phyloP scores from a whole-genome alignment of 805 yeast genomes.

The Pichia nakasei region DNA sequence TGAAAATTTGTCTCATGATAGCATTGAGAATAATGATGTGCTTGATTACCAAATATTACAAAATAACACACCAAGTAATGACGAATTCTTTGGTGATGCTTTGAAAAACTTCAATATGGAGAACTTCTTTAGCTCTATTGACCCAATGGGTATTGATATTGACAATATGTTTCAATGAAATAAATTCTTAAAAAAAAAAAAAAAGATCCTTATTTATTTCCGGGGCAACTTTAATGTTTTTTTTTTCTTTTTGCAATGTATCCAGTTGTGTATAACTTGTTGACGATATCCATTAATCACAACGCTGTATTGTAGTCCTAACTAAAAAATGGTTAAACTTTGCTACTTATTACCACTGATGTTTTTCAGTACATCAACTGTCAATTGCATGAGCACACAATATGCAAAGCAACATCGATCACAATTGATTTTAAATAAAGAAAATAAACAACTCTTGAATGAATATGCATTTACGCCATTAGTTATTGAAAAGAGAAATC shows the following conservation, averaged over 20 bases:
- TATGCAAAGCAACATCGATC: neutral
- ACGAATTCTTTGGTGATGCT: neutral
- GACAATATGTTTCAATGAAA: neutral
- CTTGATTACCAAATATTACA: neutral
- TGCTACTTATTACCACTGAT: constrained; percentile 1
- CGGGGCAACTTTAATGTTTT: neutral
- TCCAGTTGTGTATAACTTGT: too few species aligned
- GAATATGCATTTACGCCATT: neutral
- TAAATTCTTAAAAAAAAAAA: too few species aligned
- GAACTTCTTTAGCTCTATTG: neutral
- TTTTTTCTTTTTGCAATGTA: too few species aligned
- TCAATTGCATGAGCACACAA: neutral
- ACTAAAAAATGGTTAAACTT: constrained; percentile 4
- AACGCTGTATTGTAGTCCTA: too few species aligned
- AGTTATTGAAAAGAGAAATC: neutral
- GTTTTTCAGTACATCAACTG: neutral
- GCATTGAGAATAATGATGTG: neutral
- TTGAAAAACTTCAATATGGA: neutral
- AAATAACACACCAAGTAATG: neutral
- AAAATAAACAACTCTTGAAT: neutral
- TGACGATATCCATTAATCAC: too few species aligned
- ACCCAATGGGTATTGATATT: neutral
- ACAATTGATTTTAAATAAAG: neutral
- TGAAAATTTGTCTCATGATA: neutral
- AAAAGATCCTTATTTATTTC: neutral